Evolutionary conservation across 352 stramenopile species (phyloP), one percentile per base, ranked within the genome.

Genomic region (Blastocystis sp.): DNA sequence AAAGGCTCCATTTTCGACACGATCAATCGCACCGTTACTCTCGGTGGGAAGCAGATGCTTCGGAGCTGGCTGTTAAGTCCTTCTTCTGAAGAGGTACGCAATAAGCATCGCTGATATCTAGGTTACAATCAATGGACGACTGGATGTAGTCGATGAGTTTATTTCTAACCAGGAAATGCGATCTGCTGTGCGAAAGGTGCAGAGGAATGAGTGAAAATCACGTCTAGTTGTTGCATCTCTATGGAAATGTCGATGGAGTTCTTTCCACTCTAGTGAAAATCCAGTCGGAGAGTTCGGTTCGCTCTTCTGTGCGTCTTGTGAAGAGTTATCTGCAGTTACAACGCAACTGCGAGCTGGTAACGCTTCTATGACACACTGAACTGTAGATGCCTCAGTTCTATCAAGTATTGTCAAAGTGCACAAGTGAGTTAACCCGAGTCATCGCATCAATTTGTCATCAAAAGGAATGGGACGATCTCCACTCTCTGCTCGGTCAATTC

Each of bases 21-120:
- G 20, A 56, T 79, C 68, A 79, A 79, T 34, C 68, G 41, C 41
- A 79, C 68, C n/a, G 15, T 55, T 39, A 79, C 68, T 13, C 15
- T 59, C 0, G 68, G 15, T 8, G 68, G 68, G 0, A 79, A 79
- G 26, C 68, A 43, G 20, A 20, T 79, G 26, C 50, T 79, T 23
- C 41, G 68, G 7, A 43, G 26, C 68, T 79, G 41, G 15, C 68
- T 79, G 26, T 47, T 61, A 1, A 61, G 26, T 8, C 68, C 68
- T 8, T 79, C 68, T 34, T 15, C 68, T n/a, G 68, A 79, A 20
- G 11, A 20, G 8, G 68, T 79, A 2, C 9, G 2, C 41, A 7
- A 15, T n/a, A 5, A 8, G 26, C 18, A 20, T 13, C 37, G 29
- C 9, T 62, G 11, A 15, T 7, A 3, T 7, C 11, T 56, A 79